Base-by-base conservation (phyloP, 257 asterid genomes). In the Penstemon newberryi region DNA sequence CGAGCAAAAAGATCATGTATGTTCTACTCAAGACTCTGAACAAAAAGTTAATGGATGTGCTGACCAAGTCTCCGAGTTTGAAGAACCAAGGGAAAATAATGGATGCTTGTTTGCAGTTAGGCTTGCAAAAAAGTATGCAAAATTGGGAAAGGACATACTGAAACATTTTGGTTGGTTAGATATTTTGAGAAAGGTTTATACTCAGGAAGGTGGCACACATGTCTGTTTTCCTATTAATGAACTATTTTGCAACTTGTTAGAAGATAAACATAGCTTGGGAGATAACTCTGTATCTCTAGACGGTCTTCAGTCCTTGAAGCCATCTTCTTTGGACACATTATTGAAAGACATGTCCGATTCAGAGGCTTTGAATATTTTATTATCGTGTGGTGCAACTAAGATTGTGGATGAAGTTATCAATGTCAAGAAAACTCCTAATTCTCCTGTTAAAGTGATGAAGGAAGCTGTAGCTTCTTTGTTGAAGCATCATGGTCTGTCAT, bases 81-180 rank as follows among this genome's bases (percentile, higher is more conserved):
- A 70, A 70, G 82, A 69, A 71, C 67, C 71, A 57, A 79, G 64
- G 53, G 74, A 38, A 71, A 73, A 63, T 60, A 77, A 47, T 54
- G 73, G 67, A 46, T 67, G 73, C 50, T 72, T 67, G 75, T 70
- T 37, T 63, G 74, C 60, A 72, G 65, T 91, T 66, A 84, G 73
- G 71, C 75, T 90, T 42, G 87, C 77, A 77, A 91, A 80, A 72
- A 82, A 82, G 72, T 72, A 83, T 66, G 99, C 91, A 10, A 94
- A 94, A 80, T 56, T 83, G 57, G 96, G 77, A 5, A 94, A 94
- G 82, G 97, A 94, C 73, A 43, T 87, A 66, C 77, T 94, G 70
- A 94, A 94, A 78, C 89, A 79, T 8, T 78, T 89, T 69, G 92
- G 95, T 63, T 94, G 99, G 97, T 81, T 94, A 76, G 99, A 91